These are phyloP conservation scores for Fagopyrum esculentum DNA, from an alignment of 148 eudicot species.

Conservation along the genomic window DNA sequence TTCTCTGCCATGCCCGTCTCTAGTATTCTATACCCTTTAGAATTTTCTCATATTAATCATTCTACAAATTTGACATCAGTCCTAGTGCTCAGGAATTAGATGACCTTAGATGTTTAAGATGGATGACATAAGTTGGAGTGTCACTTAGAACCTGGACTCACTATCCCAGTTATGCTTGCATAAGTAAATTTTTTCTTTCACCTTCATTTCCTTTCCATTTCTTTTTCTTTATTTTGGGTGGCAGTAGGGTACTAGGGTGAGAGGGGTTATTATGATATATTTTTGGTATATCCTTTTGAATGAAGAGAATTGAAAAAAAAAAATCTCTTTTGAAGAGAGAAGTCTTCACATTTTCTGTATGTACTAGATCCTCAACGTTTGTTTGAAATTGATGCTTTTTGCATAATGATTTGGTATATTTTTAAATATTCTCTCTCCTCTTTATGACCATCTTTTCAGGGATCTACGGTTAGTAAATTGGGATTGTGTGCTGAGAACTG, in stretches of 20 bases:
- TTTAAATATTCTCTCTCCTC: neutral
- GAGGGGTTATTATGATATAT: neutral
- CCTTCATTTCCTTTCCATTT: no score
- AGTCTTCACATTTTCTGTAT: neutral
- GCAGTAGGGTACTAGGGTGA: neutral
- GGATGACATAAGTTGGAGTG: neutral
- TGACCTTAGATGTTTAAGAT: neutral
- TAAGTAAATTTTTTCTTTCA: no score
- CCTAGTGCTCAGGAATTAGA: neutral
- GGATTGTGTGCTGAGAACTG: slow-evolving; percentile 91
- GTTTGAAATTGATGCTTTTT: neutral
- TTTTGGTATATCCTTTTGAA: neutral
- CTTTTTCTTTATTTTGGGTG: no score
- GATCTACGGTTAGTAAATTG: slow-evolving; percentile 81
- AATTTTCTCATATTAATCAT: neutral
- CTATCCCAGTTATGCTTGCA: neutral
- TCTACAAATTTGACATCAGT: neutral
- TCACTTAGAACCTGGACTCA: neutral
- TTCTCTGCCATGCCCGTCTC: neutral
- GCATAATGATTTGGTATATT: neutral
- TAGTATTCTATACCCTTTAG: neutral
- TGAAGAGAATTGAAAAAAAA: neutral
- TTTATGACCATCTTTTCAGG: slow-evolving; percentile 32
- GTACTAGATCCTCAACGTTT: neutral
- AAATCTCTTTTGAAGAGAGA: neutral